phyloP scores from a whole-genome alignment of 345 rosid genomes.

The Citrus hindsii region DNA sequence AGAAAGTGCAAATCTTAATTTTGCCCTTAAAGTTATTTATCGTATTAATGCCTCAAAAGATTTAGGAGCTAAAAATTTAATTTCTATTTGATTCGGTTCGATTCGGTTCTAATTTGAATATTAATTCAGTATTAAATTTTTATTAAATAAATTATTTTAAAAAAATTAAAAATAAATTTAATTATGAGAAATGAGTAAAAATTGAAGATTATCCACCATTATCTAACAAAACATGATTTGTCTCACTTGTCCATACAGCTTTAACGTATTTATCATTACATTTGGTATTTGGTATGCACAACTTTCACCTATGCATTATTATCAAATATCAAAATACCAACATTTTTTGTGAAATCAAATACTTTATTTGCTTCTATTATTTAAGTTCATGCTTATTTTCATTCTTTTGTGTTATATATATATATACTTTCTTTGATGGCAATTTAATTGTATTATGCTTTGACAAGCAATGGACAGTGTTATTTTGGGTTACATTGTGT shows the following conservation, averaged over 20 bases:
- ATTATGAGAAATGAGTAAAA: too few relatives aligned
- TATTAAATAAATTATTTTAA: too few relatives aligned
- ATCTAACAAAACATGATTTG: background rate
- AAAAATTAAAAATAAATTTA: background rate
- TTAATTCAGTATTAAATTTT: too few relatives aligned
- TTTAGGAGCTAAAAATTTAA: too few relatives aligned
- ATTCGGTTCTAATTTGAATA: too few relatives aligned
- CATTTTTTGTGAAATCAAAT: too few relatives aligned
- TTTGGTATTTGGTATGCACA: background rate
- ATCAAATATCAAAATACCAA: background rate
- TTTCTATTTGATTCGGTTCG: too few relatives aligned
- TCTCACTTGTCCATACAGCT: background rate
- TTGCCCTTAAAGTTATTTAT: too few relatives aligned
- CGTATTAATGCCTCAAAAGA: too few relatives aligned
- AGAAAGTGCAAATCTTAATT: constrained; percentile 14
- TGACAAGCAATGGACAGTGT: background rate
- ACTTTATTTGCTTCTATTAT: background rate
- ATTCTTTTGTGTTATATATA: background rate
- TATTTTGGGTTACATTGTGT: background rate
- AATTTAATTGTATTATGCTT: background rate
- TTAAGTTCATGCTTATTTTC: background rate
- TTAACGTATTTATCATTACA: background rate
- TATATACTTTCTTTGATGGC: background rate
- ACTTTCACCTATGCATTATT: background rate
- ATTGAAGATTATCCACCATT: too few relatives aligned